Evolutionary conservation across 768 basidiomycete species (phyloP).

Genomic region (Amanita fuliginea): DNA sequence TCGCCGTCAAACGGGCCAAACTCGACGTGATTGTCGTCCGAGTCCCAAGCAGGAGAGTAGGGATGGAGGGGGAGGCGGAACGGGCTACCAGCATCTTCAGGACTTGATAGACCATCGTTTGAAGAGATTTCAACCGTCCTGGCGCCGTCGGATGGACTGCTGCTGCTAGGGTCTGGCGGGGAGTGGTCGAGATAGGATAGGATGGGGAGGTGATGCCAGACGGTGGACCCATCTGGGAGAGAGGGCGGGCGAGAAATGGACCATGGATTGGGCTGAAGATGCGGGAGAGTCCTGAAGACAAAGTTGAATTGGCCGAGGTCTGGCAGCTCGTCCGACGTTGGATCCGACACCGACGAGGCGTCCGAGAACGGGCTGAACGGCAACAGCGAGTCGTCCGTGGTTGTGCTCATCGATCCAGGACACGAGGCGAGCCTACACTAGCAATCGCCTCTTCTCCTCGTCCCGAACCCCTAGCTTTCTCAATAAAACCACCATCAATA

Average conservation of each 20-base stretch:
- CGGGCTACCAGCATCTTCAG: neutral
- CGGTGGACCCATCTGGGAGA: slow-evolving; percentile 37
- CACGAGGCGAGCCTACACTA: neutral
- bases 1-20: slow-evolving; percentile 5
- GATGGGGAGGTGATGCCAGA: slow-evolving; percentile 51
- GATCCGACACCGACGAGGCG: slow-evolving; percentile 23
- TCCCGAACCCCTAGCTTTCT: neutral
- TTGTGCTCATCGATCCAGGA: slow-evolving; percentile 3
- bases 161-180: slow-evolving; percentile 7
- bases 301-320: slow-evolving; percentile 65
- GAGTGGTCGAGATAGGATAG: slow-evolving; percentile 37
- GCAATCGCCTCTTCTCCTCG: neutral
- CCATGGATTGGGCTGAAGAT: slow-evolving; percentile 39
- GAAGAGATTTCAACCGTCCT: slow-evolving; percentile 4
- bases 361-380: slow-evolving; percentile 6
- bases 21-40: slow-evolving; percentile 2
- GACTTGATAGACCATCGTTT: neutral
- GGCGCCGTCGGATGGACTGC: neutral
- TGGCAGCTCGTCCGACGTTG: slow-evolving; percentile 54
- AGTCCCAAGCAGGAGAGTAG: slow-evolving; percentile 2
- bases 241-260: slow-evolving; percentile 7
- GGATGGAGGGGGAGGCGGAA: neutral
- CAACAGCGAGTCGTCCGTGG: neutral
- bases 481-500: neutral
- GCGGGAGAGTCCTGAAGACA: slow-evolving; percentile 55